These are phyloP conservation scores for Panus rudis DNA, from an alignment of 768 basidiomycete species.

Conservation along the genomic window DNA sequence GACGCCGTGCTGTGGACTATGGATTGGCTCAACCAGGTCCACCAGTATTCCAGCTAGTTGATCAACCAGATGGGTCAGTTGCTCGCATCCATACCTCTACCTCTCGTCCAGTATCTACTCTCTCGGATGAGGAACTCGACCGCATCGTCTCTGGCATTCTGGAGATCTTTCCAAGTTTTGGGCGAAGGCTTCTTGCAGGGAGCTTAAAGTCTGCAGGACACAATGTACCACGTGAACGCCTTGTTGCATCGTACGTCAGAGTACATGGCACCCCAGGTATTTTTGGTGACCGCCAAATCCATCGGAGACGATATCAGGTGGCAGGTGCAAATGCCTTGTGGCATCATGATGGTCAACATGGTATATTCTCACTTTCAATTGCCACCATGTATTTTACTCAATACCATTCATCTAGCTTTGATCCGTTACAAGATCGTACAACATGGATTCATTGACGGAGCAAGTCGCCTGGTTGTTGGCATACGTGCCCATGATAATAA, in stretches of 20 bases:
- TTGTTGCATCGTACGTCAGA: conserved; percentile 11
- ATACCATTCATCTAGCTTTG: conserved; percentile 6
- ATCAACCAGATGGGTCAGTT: conserved; percentile 4
- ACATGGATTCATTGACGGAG: conserved; percentile 21
- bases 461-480: conserved; percentile 12
- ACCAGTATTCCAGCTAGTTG: conserved; percentile 12
- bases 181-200: conserved; percentile 15
- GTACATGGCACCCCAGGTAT: conserved; percentile 8
- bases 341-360: conserved; percentile 25
- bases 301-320: conserved; percentile 12
- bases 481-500: conserved; percentile 15
- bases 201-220: conserved; percentile 10
- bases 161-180: conserved; percentile 13
- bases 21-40: conserved; percentile 13
- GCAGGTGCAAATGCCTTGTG: conserved; percentile 21
- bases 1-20: conserved; percentile 12
- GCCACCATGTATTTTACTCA: not conserved
- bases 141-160: conserved; percentile 10
- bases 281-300: conserved; percentile 8
- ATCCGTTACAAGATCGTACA: conserved; percentile 17
- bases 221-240: conserved; percentile 9
- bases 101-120: not conserved
- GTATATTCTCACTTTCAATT: conserved; percentile 4
- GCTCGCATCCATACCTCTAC: conserved; percentile 1
- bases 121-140: not conserved